A percentile compares a stretch with the other conserved stretches of the same genome.
Conservation (phyloP, 352 stramenopile species). For the Blastocystis sp. region DNA sequence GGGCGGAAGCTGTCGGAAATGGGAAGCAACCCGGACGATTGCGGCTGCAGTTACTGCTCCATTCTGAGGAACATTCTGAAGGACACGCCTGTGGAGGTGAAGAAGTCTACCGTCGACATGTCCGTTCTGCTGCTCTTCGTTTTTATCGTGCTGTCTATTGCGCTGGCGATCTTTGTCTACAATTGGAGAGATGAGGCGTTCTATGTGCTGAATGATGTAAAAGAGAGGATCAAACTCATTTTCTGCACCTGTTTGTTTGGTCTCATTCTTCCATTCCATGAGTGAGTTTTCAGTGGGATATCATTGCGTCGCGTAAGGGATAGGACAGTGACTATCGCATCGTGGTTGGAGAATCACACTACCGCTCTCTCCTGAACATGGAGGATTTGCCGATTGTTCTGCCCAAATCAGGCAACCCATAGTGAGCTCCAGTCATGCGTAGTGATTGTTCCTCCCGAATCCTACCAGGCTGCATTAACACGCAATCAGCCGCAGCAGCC, state of each 20-base stretch:
- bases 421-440: neutral
- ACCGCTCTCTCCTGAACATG: neutral
- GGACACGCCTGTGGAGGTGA: conserved; percentile 12
- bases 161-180: conserved; percentile 46
- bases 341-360: conserved; percentile 11
- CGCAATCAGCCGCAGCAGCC: neutral
- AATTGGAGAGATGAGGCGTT: conserved; percentile 58
- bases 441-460: neutral
- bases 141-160: conserved; percentile 19
- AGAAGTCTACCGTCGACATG: conserved; percentile 5
- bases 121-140: conserved; percentile 22
- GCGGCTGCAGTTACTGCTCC: conserved; percentile 43
- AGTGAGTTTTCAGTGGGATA: neutral
- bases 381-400: conserved; percentile 9
- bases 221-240: neutral
- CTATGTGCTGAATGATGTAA: neutral
- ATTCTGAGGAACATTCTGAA: conserved; percentile 52
- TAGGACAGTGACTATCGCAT: conserved; percentile 51
- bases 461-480: neutral
- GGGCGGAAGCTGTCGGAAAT: neutral
- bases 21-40: neutral
- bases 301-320: neutral
- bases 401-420: conserved; percentile 5
- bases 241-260: conserved; percentile 24
- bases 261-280: neutral